Evolutionary conservation across 1,284 basidiomycete genomes (phyloP), one percentile per base, ranked within the genome.

Genomic region (Porogramme epimiltina): DNA sequence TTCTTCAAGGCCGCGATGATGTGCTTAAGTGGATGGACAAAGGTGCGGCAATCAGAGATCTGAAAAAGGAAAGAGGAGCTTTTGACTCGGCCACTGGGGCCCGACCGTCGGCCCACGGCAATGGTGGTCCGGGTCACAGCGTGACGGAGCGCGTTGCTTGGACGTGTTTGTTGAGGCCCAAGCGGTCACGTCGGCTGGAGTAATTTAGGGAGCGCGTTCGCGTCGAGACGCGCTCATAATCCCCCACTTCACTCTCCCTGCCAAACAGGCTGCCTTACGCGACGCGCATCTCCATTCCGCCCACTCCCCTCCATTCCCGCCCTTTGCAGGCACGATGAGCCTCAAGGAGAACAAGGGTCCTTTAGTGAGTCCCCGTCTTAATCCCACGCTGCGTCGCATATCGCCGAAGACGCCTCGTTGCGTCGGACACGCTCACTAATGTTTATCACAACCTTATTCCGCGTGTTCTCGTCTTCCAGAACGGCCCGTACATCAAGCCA

Each of bases 401-500:
- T 45, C 43, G 34, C 49, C 49, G 39, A 47, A 31, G 31, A 23
- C 16, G 36, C 47, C 42, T 45, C 41, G 15, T 38, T 47, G 43
- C 28, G 19, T 45, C 36, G 40, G 22, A 13, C 25, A 45, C 42
- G 45, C 49, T 59, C 19, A 55, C 10, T 37, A n/a, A 37, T 18
- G 34, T 16, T 13, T 37, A 37, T 37, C 34, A 37, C 34, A 37
- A 37, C 52, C 51, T 54, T 48, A 22, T 45, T 42, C 37, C 33
- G 9, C 28, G 20, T 41, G 24, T 18, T 36, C 37, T 55, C 45
- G 41, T 50, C 16, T 10, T 39, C 50, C 43, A 64, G 62, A 50
- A 44, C 36, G 50, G 44, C 36, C 53, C 49, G 38, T 58, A 58
- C 33, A 66, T 79, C 44, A 80, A 80, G 55, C 63, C 71, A 22